Evolutionary conservation across 2,329 filamentous ascomycete genomes (phyloP), one percentile per base, ranked within the genome.

Genomic region (Xylariaceae sp.): DNA sequence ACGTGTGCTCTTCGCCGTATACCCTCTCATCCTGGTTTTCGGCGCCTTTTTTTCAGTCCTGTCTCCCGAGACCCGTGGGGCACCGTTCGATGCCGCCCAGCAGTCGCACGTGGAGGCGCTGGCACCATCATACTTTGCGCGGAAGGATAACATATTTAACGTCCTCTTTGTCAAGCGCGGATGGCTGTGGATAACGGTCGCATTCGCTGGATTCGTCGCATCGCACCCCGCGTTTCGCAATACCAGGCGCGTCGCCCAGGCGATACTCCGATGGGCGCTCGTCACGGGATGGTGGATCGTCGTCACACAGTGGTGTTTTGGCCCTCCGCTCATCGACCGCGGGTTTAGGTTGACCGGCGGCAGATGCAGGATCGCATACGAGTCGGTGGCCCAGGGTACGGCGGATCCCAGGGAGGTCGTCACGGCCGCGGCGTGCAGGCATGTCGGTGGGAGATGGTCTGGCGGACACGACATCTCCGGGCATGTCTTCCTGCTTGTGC

Each of bases 391-490:
- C 9, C 63, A 67, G 44, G 72, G 72, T 21, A 64, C 67, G 4
- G 59, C 63, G 27, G 64, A 67, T n/a, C 62, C 69, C 43, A 65
- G 60, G 27, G 64, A 72, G 35, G 68, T 81, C 44, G 66, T 88
- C 30, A 90, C 85, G 1, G 81, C 83, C 1, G 78, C 83, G 4
- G 84, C 87, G 30, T 98, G 92, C 59, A 92, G 87, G 66, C 72
- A 81, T 3, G 78, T 80, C 0, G 90, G 90, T 5, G 90, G 92
- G 0, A 68, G 71, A 38, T 98, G 92, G 92, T 77, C 71, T 41
- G 92, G 92, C n/a, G 92, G 92, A 0, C 88, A 97, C 63, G 92
- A 98, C 63, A 90, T 98, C 52, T 92, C 85, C 45, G 92, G 92
- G 0, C 92, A 97, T 63, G 88, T 96, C 3, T 96, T 98, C 57